These are phyloP conservation scores for Phytophthora pinifolia DNA, from an alignment of 352 stramenopile species.

Conservation along the genomic window DNA sequence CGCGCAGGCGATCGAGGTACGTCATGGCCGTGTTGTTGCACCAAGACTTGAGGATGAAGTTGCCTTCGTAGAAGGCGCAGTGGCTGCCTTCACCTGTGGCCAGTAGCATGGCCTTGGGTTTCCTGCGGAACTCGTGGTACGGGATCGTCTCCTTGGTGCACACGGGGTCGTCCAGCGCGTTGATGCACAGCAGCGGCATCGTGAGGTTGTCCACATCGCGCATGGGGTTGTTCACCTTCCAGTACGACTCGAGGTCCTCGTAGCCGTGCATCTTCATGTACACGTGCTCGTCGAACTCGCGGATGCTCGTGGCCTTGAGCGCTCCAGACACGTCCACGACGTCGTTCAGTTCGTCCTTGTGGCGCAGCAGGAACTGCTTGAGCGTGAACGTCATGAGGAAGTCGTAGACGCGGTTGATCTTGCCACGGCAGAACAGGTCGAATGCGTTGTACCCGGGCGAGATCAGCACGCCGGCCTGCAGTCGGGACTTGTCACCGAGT, in stretches of 20 bases:
- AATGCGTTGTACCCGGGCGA: conserved; percentile 78
- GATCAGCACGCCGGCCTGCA: conserved; percentile 64
- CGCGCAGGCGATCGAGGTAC: conserved; percentile 64
- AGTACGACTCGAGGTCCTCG: conserved; percentile 62
- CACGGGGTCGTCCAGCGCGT: conserved; percentile 76
- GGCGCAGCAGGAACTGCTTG: conserved; percentile 61
- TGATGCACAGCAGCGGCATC: conserved; percentile 70
- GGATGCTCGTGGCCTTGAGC: conserved; percentile 52
- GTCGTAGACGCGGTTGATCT: conserved; percentile 71
- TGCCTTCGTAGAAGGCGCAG: conserved; percentile 77
- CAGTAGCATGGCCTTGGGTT: conserved; percentile 56
- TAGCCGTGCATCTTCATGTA: conserved; percentile 86
- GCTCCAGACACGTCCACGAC: conserved; percentile 53
- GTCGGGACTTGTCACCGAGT: conserved; percentile 45
- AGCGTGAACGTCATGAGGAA: conserved; percentile 79
- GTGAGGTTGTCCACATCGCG: conserved; percentile 51
- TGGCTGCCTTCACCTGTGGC: conserved; percentile 63
- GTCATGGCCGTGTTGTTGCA: conserved; percentile 54
- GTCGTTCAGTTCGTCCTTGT: conserved; percentile 40
- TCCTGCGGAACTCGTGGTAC: conserved; percentile 52
- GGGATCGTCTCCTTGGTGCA: conserved; percentile 76
- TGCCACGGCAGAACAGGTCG: conserved; percentile 69
- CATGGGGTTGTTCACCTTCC: conserved; percentile 78
- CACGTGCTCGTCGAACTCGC: conserved; percentile 75
- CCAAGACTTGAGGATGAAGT: conserved; percentile 64